These are phyloP conservation scores for Venturia aucupariae DNA, from an alignment of 2,329 filamentous ascomycete species.

Conservation along the genomic window DNA sequence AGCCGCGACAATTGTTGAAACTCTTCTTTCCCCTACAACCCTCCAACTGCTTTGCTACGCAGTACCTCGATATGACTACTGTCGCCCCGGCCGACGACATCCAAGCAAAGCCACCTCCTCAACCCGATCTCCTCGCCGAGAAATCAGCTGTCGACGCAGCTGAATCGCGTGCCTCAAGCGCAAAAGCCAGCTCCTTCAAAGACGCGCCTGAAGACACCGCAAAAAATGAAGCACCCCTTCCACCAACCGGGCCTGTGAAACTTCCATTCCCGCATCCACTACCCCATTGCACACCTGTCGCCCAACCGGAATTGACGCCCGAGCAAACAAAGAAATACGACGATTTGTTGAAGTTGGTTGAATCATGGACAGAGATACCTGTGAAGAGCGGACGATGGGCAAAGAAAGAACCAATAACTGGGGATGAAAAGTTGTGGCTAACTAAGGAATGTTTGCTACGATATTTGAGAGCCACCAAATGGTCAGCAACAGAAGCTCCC, in stretches of 20 bases:
- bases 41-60: too few relatives aligned
- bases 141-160: background rate
- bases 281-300: slow-evolving; percentile 47
- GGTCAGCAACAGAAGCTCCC: slow-evolving; percentile 65
- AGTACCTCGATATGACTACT: background rate
- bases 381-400: slow-evolving; percentile 51
- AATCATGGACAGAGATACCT: slow-evolving; percentile 61
- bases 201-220: slow-evolving; percentile 1
- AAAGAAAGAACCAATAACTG: slow-evolving; percentile 56
- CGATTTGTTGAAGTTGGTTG: slow-evolving; percentile 60
- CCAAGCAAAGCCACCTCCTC: background rate
- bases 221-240: slow-evolving; percentile 10
- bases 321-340: slow-evolving; percentile 81
- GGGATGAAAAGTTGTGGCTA: slow-evolving; percentile 79
- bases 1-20: background rate
- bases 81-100: background rate
- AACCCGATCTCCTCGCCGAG: background rate
- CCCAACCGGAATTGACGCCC: slow-evolving; percentile 53
- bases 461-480: slow-evolving; percentile 90
- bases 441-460: slow-evolving; percentile 86
- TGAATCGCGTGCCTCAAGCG: background rate
- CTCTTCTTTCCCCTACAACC: background rate
- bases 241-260: slow-evolving; percentile 27
- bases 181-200: slow-evolving; percentile 4
- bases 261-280: slow-evolving; percentile 53